Evolutionary conservation across 495 filamentous ascomycete species (phyloP).

Genomic region (Talaromyces stipitatus): DNA sequence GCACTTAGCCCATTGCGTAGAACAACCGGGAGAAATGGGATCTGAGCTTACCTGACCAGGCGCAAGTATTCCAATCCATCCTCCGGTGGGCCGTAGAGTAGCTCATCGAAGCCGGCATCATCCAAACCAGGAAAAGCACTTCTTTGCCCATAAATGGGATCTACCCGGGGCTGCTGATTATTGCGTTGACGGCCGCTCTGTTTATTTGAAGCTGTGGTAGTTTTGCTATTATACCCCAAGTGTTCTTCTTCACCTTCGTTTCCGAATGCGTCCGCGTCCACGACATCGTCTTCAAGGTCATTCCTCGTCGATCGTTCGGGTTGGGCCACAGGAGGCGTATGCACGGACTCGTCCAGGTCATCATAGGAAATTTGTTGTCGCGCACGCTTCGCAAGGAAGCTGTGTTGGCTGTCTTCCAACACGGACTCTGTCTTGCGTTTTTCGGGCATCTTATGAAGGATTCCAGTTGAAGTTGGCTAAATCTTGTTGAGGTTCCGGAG

Average conservation of each 20-base stretch:
- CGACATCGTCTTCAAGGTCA: constrained; percentile 10
- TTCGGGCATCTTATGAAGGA: constrained; percentile 4
- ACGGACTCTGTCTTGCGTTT: constrained; percentile 4
- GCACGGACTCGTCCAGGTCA: background rate
- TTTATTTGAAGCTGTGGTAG: background rate
- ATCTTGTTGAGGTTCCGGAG: background rate
- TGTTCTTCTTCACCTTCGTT: background rate
- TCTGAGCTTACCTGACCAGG: constrained; percentile 65
- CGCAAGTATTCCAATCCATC: constrained; percentile 70
- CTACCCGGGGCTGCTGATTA: constrained; percentile 40
- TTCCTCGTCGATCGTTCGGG: background rate
- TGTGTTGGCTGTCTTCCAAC: background rate
- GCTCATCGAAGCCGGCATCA: constrained; percentile 36
- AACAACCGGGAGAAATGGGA: constrained; percentile 7
- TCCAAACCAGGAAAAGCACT: constrained; percentile 72
- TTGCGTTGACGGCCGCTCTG: background rate
- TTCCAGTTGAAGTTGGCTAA: background rate
- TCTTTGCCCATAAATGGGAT: constrained; percentile 68
- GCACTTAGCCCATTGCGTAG: constrained; percentile 6
- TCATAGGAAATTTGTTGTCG: constrained; percentile 4
- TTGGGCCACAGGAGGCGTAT: background rate
- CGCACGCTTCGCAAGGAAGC: background rate
- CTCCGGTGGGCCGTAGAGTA: constrained; percentile 42
- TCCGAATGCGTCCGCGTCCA: constrained; percentile 12
- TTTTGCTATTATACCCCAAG: background rate